Percentiles rank a stretch among this genome's conserved stretches.
These are phyloP conservation scores for Erysimum cheiranthoides DNA, from an alignment of 345 rosid genomes.

Conservation along the genomic window DNA sequence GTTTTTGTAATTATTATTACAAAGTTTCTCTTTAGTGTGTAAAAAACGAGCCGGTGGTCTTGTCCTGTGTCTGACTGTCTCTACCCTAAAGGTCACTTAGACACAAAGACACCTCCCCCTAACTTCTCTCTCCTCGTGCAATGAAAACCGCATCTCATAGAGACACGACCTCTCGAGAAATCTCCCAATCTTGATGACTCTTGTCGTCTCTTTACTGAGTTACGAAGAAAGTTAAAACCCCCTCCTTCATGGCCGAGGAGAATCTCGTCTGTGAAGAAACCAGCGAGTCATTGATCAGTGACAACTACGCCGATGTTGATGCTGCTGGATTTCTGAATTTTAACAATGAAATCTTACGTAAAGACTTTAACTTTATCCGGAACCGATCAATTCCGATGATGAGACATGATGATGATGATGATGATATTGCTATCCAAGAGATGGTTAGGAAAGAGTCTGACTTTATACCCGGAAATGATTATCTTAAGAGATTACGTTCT, in stretches of 20 bases:
- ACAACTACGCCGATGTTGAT: neutral
- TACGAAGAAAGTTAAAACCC: slow-evolving; percentile 32
- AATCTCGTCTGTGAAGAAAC: slow-evolving; percentile 59
- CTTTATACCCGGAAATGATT: slow-evolving; percentile 55
- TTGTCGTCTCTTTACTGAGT: neutral
- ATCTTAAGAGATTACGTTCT: slow-evolving; percentile 53
- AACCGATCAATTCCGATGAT: slow-evolving; percentile 39
- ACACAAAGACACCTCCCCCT: neutral
- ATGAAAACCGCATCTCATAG: slow-evolving; percentile 13
- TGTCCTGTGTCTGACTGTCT: neutral
- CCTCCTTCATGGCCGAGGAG: too few relatives aligned
- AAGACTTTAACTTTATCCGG: slow-evolving; percentile 24
- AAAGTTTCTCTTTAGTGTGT: neutral
- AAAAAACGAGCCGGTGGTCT: neutral
- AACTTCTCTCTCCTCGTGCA: slow-evolving; percentile 24
- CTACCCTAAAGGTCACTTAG: slow-evolving; percentile 14
- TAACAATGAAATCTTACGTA: slow-evolving; percentile 5
- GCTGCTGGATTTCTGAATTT: neutral
- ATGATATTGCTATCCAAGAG: slow-evolving; percentile 49
- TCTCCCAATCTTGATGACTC: slow-evolving; percentile 32
- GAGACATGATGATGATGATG: slow-evolving; percentile 43
- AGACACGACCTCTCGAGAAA: slow-evolving; percentile 24
- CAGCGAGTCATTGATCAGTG: neutral
- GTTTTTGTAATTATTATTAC: too few relatives aligned
- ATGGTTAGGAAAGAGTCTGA: slow-evolving; percentile 58